These are phyloP conservation scores for Fusarium devonianum DNA, from an alignment of 2,329 filamentous ascomycete genomes.

Conservation along the genomic window DNA sequence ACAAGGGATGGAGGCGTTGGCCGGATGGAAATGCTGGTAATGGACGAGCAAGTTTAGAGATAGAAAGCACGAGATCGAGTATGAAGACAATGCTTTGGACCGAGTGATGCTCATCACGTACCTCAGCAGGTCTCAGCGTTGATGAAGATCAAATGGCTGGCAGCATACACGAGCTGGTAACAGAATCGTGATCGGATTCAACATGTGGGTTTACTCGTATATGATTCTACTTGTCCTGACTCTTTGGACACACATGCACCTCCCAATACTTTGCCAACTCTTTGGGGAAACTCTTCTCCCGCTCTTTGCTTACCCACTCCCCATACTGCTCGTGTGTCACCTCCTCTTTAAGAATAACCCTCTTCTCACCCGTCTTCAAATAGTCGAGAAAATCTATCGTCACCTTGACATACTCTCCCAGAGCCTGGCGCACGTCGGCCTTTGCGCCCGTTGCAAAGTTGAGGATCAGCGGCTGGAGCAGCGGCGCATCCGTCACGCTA, in stretches of 20 bases:
- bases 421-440: constrained; percentile 62
- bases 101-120: too few relatives aligned
- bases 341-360: constrained; percentile 58
- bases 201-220: not conserved
- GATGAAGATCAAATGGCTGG: too few relatives aligned
- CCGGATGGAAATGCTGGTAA: not conserved
- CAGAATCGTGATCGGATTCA: not conserved
- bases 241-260: constrained; percentile 49
- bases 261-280: constrained; percentile 51
- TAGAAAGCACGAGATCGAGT: too few relatives aligned
- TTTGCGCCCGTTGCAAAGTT: constrained; percentile 67
- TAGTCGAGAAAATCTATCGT: constrained; percentile 65
- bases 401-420: constrained; percentile 67
- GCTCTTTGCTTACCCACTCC: constrained; percentile 50
- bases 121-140: too few relatives aligned
- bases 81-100: too few relatives aligned
- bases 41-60: not conserved
- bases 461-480: constrained; percentile 68
- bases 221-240: constrained; percentile 3
- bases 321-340: constrained; percentile 53
- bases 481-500: constrained; percentile 70
- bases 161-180: too few relatives aligned
- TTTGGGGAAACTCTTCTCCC: constrained; percentile 43
- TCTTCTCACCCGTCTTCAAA: constrained; percentile 50
- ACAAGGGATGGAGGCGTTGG: not conserved